Conservation (phyloP, 2,329 filamentous ascomycete genomes). For the Peltaster fructicola region DNA sequence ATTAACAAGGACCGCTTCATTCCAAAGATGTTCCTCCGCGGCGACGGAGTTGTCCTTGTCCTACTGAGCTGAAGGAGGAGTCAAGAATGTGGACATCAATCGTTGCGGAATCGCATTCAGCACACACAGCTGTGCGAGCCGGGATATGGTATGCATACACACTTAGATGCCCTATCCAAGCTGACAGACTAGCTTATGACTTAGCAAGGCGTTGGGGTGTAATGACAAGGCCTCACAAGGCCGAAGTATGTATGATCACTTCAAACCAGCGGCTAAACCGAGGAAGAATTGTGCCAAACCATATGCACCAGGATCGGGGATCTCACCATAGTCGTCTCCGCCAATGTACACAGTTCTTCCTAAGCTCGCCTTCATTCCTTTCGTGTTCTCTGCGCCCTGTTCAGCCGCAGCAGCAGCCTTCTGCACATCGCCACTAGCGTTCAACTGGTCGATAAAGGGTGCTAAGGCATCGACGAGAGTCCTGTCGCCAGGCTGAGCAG, state of each 20-base stretch:
- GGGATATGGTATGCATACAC: too few species aligned
- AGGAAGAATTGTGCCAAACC: conserved; percentile 75
- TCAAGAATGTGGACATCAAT: too few species aligned
- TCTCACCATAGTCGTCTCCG: conserved; percentile 52
- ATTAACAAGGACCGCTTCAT: conserved; percentile 98
- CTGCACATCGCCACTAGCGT: conserved; percentile 45
- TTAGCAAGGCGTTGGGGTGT: too few species aligned
- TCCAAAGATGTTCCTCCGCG: conserved; percentile 89
- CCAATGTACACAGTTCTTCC: conserved; percentile 73
- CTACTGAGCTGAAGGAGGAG: too few species aligned
- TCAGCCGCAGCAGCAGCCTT: conserved; percentile 60
- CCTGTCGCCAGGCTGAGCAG: conserved; percentile 72
- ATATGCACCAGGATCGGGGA: conserved; percentile 55
- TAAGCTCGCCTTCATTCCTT: conserved; percentile 79
- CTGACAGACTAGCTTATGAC: too few species aligned
- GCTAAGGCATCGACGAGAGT: conserved; percentile 80
- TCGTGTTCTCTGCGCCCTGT: conserved; percentile 64
- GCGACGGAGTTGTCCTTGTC: conserved; percentile 76
- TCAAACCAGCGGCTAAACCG: conserved; percentile 47
- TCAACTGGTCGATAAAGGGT: conserved; percentile 65
- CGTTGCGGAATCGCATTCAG: too few species aligned
- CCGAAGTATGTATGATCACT: too few species aligned
- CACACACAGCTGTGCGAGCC: too few species aligned
- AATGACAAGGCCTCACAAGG: too few species aligned
- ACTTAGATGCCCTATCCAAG: too few species aligned